phyloP scores from a whole-genome alignment of 2,329 filamentous ascomycete species.

The Emergomyces africanus region DNA sequence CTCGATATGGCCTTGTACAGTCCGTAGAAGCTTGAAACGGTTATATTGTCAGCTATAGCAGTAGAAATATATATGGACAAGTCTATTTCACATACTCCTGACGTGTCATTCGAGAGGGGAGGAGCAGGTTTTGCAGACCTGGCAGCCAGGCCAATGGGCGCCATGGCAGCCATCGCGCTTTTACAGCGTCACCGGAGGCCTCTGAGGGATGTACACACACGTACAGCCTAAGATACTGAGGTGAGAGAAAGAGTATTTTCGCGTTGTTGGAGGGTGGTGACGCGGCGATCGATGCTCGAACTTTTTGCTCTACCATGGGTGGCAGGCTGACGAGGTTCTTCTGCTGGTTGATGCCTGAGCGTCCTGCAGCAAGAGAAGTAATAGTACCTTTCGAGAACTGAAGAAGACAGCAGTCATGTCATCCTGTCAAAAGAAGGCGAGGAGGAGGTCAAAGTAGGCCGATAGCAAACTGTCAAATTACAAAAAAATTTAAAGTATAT shows the following conservation, averaged over 20 bases:
- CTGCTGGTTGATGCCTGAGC: neutral
- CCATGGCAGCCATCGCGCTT: neutral
- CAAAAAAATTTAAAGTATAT: no score
- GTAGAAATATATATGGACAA: neutral
- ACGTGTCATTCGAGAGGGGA: neutral
- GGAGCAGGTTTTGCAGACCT: neutral
- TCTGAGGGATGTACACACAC: neutral
- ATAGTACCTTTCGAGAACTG: neutral
- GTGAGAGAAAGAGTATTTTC: neutral
- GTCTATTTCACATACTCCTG: conserved; percentile 4
- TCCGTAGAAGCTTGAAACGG: conserved; percentile 25
- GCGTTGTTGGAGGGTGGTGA: neutral
- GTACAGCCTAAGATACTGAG: neutral
- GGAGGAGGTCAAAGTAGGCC: neutral
- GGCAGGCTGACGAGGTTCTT: neutral
- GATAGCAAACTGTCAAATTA: neutral
- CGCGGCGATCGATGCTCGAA: neutral
- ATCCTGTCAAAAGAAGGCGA: neutral
- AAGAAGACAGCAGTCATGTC: neutral
- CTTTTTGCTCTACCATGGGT: neutral
- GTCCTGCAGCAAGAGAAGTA: neutral
- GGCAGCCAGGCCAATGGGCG: neutral
- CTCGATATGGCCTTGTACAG: conserved; percentile 44
- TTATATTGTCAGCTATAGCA: neutral
- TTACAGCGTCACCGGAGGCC: neutral